Percentiles rank a stretch among this genome's conserved stretches.
phyloP scores from a whole-genome alignment of 768 basidiomycete species.

The Pisolithus albus region DNA sequence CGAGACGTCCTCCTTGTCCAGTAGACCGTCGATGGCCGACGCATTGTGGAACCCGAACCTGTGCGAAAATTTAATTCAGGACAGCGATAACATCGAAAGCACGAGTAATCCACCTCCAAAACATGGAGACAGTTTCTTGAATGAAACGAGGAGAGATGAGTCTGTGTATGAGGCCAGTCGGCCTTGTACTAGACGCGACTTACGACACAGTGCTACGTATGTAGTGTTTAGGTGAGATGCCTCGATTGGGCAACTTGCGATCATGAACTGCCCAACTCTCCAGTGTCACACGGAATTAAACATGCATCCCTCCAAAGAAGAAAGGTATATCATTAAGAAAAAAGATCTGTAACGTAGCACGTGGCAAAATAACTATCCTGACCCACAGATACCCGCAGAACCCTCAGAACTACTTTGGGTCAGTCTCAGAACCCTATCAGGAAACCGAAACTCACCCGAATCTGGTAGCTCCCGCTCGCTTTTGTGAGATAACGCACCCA shows the following conservation, averaged over 20 bases:
- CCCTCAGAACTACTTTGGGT: conserved; percentile 21
- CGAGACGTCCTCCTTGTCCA: conserved; percentile 84
- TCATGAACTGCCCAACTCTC: not conserved
- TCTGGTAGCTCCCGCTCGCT: conserved; percentile 89
- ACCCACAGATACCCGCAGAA: not conserved
- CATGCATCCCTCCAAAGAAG: not conserved
- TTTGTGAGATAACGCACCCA: conserved; percentile 96
- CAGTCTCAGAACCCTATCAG: not conserved
- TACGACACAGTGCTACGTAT: conserved; percentile 12
- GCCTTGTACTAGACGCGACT: conserved; percentile 11
- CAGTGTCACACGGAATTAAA: not conserved
- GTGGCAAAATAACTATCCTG: conserved; percentile 11
- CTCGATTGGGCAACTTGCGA: conserved; percentile 17
- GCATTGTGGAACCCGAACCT: conserved; percentile 92
- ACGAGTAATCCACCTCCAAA: conserved; percentile 38
- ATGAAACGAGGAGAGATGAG: conserved; percentile 6
- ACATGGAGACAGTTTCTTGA: conserved; percentile 30
- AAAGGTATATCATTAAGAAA: conserved; percentile 19
- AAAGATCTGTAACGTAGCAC: conserved; percentile 21
- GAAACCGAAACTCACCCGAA: conserved; percentile 58
- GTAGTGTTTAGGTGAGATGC: conserved; percentile 14
- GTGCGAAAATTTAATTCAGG: conserved; percentile 8
- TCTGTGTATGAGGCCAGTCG: not conserved
- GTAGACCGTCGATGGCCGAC: conserved; percentile 81
- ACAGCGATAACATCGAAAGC: not conserved